A percentile compares a stretch with the other conserved stretches of the same genome.
phyloP scores from a whole-genome alignment of 2,329 filamentous ascomycete genomes.

The Ophiocordyceps camponoti-floridani region DNA sequence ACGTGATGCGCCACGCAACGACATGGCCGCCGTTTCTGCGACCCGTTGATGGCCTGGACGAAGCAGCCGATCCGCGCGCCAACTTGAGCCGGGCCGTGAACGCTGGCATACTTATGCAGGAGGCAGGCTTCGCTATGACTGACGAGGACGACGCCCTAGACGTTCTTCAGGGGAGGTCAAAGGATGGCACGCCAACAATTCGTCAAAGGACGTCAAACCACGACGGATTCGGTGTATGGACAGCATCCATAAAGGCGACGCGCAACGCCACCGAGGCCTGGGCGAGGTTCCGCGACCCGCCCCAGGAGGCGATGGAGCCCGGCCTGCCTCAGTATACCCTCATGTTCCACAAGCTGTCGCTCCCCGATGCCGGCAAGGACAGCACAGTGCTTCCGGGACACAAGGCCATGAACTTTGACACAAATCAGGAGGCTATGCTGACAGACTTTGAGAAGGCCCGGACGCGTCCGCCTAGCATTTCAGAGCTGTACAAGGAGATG shows the following conservation, averaged over 20 bases:
- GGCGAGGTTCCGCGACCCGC: constrained; percentile 26
- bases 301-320: constrained; percentile 15
- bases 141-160: constrained; percentile 29
- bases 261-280: constrained; percentile 45
- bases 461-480: constrained; percentile 39
- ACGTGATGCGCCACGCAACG: constrained; percentile 26
- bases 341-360: constrained; percentile 40
- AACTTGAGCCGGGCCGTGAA: constrained; percentile 33
- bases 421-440: constrained; percentile 25
- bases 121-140: constrained; percentile 33
- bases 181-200: constrained; percentile 35
- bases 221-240: constrained; percentile 24
- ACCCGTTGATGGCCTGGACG: constrained; percentile 41
- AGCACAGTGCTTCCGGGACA: constrained; percentile 37
- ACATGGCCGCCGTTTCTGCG: constrained; percentile 44
- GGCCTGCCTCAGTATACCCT: constrained; percentile 31
- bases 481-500: constrained; percentile 44
- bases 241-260: constrained; percentile 37
- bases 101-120: constrained; percentile 34
- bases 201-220: constrained; percentile 19
- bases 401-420: constrained; percentile 27
- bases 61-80: constrained; percentile 29
- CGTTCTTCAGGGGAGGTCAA: constrained; percentile 32
- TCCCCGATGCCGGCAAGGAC: constrained; percentile 10
- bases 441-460: constrained; percentile 48